Conservation (phyloP, 1,139 yeast genomes). For the Yamadazyma sp. region DNA sequence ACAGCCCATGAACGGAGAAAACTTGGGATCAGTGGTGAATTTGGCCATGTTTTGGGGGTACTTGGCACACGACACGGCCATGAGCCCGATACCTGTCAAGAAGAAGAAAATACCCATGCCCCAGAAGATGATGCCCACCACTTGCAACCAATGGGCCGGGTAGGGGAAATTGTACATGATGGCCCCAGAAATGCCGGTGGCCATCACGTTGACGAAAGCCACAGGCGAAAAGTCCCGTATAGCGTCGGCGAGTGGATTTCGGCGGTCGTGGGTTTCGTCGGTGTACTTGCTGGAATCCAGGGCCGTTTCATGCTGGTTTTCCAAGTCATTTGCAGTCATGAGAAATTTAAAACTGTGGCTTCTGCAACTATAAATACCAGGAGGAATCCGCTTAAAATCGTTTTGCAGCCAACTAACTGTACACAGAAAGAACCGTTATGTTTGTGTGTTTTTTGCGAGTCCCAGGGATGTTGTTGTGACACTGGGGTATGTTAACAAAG, state of each 20-base stretch:
- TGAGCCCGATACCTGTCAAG: conserved; percentile 34
- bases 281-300: conserved; percentile 1
- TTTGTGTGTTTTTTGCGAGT: too few relatives aligned
- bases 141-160: conserved; percentile 56
- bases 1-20: conserved; percentile 70
- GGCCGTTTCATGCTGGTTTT: neutral
- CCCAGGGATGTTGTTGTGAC: too few relatives aligned
- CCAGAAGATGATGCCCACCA: conserved; percentile 57
- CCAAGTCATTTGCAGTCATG: conserved; percentile 2
- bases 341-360: conserved; percentile 2
- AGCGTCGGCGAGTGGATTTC: neutral
- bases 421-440: too few relatives aligned
- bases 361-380: neutral
- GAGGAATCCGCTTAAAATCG: too few relatives aligned
- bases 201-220: conserved; percentile 80
- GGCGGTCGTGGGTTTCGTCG: neutral
- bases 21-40: conserved; percentile 44
- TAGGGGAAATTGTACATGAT: conserved; percentile 67
- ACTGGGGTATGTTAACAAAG: too few relatives aligned
- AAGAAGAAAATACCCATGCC: conserved; percentile 54
- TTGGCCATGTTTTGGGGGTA: conserved; percentile 32
- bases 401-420: too few relatives aligned
- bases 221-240: conserved; percentile 46
- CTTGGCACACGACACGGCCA: conserved; percentile 36
- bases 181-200: conserved; percentile 69